Base-by-base conservation (phyloP, 768 basidiomycete genomes). In the Phylloporus scabripes region DNA sequence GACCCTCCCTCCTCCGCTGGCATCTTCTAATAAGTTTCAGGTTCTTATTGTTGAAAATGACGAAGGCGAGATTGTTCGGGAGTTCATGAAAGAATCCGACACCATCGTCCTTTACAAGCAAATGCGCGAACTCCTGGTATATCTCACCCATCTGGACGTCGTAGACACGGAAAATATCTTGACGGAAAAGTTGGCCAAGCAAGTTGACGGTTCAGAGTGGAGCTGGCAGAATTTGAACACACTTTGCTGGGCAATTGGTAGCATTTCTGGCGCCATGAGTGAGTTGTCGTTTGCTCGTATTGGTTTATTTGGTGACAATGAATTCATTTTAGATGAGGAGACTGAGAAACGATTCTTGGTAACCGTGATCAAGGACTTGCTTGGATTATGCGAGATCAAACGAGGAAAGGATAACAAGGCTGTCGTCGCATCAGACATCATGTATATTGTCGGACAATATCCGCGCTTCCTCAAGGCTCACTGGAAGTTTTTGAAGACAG, bases 401-500 rank as follows among this genome's bases (percentile, higher is more conserved):
- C 87, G 94, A 44, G 96, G 96, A 33, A 98, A 99, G 70, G 96
- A 98, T 73, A 98, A 99, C 80, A 99, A 99, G 67, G 96, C 96
- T 4, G 93, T 98, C 54, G 95, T 98, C 57, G 91, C 91, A 7
- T 92, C 90, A 23, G 87, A 92, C 61, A 92, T 92, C 66, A 92
- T 92, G 90, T 99, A 99, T 67, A 99, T 97, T 62, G 96, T 99
- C 55, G 96, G 96, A 43, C 96, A 99, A 72, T 99, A 99, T 64
- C 96, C 96, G 39, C 85, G 96, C 31, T 99, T 98, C 82, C 82
- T 99, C 62, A 98, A 97, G 68, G 96, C 96, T 15, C 96, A 99
- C 67, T 99, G 96, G 96, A 99, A 98, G 72, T 99, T 99, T 80
- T 74, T 99, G 64, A 99, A 99, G 77, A 98, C 96, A 2, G 96